Percentiles rank a stretch among this genome's conserved stretches.
Conservation (phyloP, 1,139 yeast species). For the Kodamaea sp. region DNA sequence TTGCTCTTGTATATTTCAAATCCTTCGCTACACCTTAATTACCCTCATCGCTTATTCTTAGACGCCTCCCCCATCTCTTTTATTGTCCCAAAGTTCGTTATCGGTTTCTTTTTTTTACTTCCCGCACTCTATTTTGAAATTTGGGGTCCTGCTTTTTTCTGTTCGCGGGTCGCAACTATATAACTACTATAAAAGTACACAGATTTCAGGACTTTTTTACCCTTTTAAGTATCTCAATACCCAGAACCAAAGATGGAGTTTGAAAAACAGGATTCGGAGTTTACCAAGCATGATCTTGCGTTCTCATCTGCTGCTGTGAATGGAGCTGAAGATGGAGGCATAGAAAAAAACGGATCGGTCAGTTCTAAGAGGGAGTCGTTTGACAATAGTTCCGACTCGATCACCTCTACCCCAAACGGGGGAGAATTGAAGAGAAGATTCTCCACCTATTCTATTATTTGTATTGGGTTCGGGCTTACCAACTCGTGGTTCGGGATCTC, state of each 20-base stretch:
- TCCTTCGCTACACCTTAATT: too few relatives aligned
- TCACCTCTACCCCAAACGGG: constrained; percentile 5
- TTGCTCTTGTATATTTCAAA: too few relatives aligned
- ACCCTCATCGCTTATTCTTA: too few relatives aligned
- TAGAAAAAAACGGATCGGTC: too few relatives aligned
- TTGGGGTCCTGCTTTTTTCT: background rate
- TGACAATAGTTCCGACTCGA: constrained; percentile 2
- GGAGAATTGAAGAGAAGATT: constrained; percentile 39
- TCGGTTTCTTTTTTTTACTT: too few relatives aligned
- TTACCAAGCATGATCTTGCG: constrained; percentile 9
- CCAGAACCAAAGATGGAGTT: constrained; percentile 5
- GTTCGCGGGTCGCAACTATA: background rate
- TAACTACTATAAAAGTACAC: too few relatives aligned
- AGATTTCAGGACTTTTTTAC: background rate
- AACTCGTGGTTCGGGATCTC: constrained; percentile 74
- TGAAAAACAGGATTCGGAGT: constrained; percentile 8
- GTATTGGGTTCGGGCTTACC: constrained; percentile 70
- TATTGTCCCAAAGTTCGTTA: too few relatives aligned
- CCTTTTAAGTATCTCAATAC: background rate
- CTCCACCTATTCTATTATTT: constrained; percentile 52
- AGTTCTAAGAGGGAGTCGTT: constrained; percentile 5
- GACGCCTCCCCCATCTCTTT: too few relatives aligned
- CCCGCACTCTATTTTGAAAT: too few relatives aligned
- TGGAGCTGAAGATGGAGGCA: background rate
- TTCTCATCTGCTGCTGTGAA: constrained; percentile 7